Evolutionary conservation across 805 yeast species (phyloP).

Genomic region (Cyberlindnera saturnus): DNA sequence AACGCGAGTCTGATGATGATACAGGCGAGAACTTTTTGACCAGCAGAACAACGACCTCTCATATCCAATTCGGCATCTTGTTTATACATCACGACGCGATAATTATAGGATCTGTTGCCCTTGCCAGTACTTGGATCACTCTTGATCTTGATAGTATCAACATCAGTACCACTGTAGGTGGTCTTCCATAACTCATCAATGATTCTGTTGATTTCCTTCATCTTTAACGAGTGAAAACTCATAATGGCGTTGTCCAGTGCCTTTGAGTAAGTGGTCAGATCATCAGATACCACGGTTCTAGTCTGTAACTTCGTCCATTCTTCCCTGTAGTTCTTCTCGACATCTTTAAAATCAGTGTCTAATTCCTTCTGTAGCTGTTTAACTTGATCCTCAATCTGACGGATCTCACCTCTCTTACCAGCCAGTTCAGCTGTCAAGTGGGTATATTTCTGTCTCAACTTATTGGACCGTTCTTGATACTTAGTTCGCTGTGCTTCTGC

Average conservation of each 20-base stretch:
- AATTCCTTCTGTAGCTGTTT: slow-evolving; percentile 51
- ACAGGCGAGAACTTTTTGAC: slow-evolving; percentile 91
- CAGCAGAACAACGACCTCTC: slow-evolving; percentile 98
- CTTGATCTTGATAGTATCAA: slow-evolving; percentile 80
- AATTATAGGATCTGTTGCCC: slow-evolving; percentile 56
- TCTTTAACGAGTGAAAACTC: slow-evolving; percentile 84
- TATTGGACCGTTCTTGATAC: slow-evolving; percentile 52
- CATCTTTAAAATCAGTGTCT: slow-evolving; percentile 60
- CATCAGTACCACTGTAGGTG: slow-evolving; percentile 93
- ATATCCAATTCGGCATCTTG: slow-evolving; percentile 89
- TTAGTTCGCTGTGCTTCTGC: slow-evolving; percentile 57
- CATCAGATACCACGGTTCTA: slow-evolving; percentile 69
- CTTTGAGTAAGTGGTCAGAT: slow-evolving; percentile 70
- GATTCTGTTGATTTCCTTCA: slow-evolving; percentile 86
- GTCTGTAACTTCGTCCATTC: slow-evolving; percentile 78
- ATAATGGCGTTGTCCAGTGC: slow-evolving; percentile 91
- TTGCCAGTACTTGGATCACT: slow-evolving; percentile 56
- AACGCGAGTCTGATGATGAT: slow-evolving; percentile 86
- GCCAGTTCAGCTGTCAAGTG: slow-evolving; percentile 60
- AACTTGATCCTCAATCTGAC: slow-evolving; percentile 74
- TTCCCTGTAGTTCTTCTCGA: slow-evolving; percentile 55
- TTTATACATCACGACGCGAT: slow-evolving; percentile 92
- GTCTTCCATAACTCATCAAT: slow-evolving; percentile 90
- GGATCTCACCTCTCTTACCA: slow-evolving; percentile 77
- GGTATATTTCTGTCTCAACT: slow-evolving; percentile 45